Base-by-base conservation (phyloP, 1,284 basidiomycete species). In the Ceratobasidium papillatum region DNA sequence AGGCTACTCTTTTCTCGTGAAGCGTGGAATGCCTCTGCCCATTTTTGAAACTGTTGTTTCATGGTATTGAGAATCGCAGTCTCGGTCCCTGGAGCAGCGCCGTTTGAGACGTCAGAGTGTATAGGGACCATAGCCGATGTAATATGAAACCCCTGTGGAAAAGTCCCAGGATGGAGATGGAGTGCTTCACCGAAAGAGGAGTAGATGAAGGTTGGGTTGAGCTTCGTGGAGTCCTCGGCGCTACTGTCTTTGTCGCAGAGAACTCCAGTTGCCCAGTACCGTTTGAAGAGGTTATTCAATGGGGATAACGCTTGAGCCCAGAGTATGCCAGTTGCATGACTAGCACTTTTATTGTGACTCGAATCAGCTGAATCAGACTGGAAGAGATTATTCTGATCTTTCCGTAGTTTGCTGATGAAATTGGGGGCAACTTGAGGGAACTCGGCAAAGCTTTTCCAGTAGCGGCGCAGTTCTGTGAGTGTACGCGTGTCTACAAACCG, bases 101-200 rank as follows among this genome's bases (percentile, higher is more conserved):
- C 1, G 14, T 8, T 9, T 2, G 52, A 17, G 1, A 11, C 11
- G 30, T 41, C 38, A 1, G 34, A 32, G 5, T 3, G 7, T n/a
- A 61, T 45, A 8, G 68, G 54, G 1, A 54, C 30, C 2, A 71
- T 30, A 1, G 68, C 68, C 2, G 58, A 22, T 1, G 32, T 38
- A n/a, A 72, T 19, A 22, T 72, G 58, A 41, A 72, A 72, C 4
- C 69, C 69, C 22, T 49, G 43, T 0, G 69, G 69, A 36, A 72
- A 72, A 0, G 69, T 62, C 1, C 30, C 58, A 32, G 36, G 38
- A n/a, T 72, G 69, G 1, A 32, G 69, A 36, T 62, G 38, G 43
- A 72, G 62, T 4, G 2, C 14, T 14, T 72, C 69, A 1, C 69
- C 69, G 0, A 58, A 9, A 3, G 34, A 11, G 1, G 69, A 61